Evolutionary conservation across 495 filamentous ascomycete genomes (phyloP).

Genomic region (Choiromyces venosus): DNA sequence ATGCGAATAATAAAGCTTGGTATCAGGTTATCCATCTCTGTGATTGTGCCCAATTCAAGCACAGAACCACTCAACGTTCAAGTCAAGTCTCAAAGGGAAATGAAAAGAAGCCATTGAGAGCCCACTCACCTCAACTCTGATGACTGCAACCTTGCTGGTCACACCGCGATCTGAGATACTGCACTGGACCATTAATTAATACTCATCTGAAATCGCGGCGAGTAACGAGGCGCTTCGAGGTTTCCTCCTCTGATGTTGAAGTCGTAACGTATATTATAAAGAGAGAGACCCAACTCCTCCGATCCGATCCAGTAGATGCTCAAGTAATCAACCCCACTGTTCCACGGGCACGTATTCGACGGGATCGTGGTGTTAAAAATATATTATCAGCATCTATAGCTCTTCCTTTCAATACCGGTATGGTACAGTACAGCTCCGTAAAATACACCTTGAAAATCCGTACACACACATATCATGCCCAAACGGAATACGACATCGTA

Average conservation of each 20-base stretch:
- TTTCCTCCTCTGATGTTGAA: not conserved
- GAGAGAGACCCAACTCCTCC: not conserved
- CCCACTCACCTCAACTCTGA: not conserved
- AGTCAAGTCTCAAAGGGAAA: not conserved
- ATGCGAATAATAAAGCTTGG: too few species aligned
- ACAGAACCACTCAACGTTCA: not conserved
- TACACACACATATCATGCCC: not conserved
- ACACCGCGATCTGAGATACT: conserved; percentile 1
- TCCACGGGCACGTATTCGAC: not conserved
- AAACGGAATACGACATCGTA: not conserved
- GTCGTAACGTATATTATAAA: not conserved
- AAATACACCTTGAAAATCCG: not conserved
- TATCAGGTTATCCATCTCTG: too few species aligned
- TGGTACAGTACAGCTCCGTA: not conserved
- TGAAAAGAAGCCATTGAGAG: not conserved
- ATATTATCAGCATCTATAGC: not conserved
- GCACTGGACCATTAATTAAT: not conserved
- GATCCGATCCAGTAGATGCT: not conserved
- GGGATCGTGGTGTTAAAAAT: not conserved
- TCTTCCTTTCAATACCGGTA: not conserved
- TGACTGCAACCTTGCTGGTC: conserved; percentile 3
- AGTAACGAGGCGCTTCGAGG: not conserved
- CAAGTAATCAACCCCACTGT: not conserved
- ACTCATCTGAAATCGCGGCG: not conserved
- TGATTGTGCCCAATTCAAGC: too few species aligned